These are phyloP conservation scores for Shiraia sp. DNA, from an alignment of 2,329 filamentous ascomycete genomes.

Conservation along the genomic window DNA sequence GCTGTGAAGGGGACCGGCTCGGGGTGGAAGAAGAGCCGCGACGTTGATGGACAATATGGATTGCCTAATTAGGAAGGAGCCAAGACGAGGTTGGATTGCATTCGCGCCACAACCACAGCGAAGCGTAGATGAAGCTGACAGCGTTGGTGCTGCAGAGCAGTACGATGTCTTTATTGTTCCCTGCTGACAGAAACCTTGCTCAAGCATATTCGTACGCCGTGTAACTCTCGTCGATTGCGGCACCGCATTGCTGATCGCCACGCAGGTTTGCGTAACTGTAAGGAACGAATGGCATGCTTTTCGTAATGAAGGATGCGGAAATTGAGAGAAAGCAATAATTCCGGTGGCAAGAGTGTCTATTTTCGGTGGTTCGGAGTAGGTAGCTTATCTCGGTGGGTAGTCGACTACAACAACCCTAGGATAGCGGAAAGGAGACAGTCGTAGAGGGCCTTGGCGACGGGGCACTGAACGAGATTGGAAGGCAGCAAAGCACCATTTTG, in stretches of 20 bases:
- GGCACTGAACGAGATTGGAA: background rate
- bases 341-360: conserved; percentile 2
- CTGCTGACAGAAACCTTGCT: too few species aligned
- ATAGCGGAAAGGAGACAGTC: conserved; percentile 5
- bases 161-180: too few species aligned
- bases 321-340: background rate
- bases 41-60: conserved; percentile 12
- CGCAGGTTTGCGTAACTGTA: too few species aligned
- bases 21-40: conserved; percentile 2
- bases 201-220: too few species aligned
- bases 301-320: conserved; percentile 1
- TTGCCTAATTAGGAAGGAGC: conserved; percentile 25
- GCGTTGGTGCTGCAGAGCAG: too few species aligned
- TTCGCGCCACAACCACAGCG: conserved; percentile 9
- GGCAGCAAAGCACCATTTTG: background rate
- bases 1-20: conserved; percentile 8
- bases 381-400: conserved; percentile 9
- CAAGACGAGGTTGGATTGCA: conserved; percentile 15
- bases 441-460: conserved; percentile 10
- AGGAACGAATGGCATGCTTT: too few species aligned
- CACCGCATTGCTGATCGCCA: too few species aligned
- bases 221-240: too few species aligned
- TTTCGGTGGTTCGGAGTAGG: background rate
- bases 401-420: too few species aligned
- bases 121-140: background rate